These are phyloP conservation scores for Aspergillus nanangensis DNA, from an alignment of 495 filamentous ascomycete species.

Conservation along the genomic window DNA sequence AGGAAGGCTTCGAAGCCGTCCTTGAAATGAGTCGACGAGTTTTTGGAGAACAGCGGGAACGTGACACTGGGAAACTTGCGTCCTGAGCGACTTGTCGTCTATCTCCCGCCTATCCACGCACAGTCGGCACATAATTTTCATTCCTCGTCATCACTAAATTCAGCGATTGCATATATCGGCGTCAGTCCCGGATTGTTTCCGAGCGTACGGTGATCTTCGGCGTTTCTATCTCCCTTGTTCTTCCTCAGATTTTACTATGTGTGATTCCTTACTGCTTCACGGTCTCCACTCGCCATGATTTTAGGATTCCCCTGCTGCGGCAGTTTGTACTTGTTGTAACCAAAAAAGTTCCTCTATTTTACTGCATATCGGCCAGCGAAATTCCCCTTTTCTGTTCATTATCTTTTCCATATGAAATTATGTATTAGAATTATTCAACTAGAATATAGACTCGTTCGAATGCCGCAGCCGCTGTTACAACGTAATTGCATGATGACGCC, in stretches of 20 bases:
- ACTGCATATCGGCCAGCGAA: too few relatives aligned
- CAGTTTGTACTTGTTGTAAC: too few relatives aligned
- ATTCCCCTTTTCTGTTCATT: too few relatives aligned
- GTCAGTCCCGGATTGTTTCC: slow-evolving; percentile 20
- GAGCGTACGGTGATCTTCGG: slow-evolving; percentile 26
- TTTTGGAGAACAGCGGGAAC: slow-evolving; percentile 82
- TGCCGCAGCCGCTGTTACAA: too few relatives aligned
- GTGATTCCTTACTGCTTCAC: slow-evolving; percentile 2
- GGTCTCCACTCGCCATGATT: too few relatives aligned
- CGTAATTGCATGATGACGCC: too few relatives aligned
- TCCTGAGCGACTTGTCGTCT: slow-evolving; percentile 8
- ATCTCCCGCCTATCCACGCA: not conserved
- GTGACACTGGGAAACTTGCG: slow-evolving; percentile 35
- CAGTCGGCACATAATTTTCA: not conserved
- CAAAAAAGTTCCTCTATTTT: too few relatives aligned
- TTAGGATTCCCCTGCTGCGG: too few relatives aligned
- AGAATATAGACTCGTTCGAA: too few relatives aligned
- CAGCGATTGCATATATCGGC: slow-evolving; percentile 37
- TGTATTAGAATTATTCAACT: too few relatives aligned
- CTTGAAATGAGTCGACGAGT: slow-evolving; percentile 90
- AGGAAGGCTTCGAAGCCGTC: slow-evolving; percentile 90
- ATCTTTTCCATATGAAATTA: too few relatives aligned
- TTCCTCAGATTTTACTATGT: too few relatives aligned
- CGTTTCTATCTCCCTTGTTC: slow-evolving; percentile 19
- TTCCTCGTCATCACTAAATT: slow-evolving; percentile 15